phyloP scores from a whole-genome alignment of 176 grass and related monocot species.

The bread wheat (Triticum aestivum) region IWGSC_CS_RefSeq_v2.1 NC_057802.1:325695170-325695669 shows the following conservation, averaged over 20 bases:
- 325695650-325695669: not conserved
- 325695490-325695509: not conserved
- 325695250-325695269: too few species aligned
- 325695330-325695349: too few species aligned
- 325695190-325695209: too few species aligned
- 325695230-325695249: too few species aligned
- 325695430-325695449: not conserved
- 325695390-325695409: not conserved
- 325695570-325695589: not conserved
- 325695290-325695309: too few species aligned
- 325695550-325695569: not conserved
- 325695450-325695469: slow-evolving; percentile 1
- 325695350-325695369: too few species aligned
- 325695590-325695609: not conserved
- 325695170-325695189: too few species aligned
- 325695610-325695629: not conserved
- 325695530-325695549: not conserved
- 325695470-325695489: not conserved
- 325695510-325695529: not conserved
- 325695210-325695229: too few species aligned
- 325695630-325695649: not conserved
- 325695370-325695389: not conserved
- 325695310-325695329: too few species aligned
- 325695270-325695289: too few species aligned
- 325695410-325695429: not conserved